Evolutionary conservation across 2,329 filamentous ascomycete genomes (phyloP), one percentile per base, ranked within the genome.

Genomic region (Phoma herbarum): DNA sequence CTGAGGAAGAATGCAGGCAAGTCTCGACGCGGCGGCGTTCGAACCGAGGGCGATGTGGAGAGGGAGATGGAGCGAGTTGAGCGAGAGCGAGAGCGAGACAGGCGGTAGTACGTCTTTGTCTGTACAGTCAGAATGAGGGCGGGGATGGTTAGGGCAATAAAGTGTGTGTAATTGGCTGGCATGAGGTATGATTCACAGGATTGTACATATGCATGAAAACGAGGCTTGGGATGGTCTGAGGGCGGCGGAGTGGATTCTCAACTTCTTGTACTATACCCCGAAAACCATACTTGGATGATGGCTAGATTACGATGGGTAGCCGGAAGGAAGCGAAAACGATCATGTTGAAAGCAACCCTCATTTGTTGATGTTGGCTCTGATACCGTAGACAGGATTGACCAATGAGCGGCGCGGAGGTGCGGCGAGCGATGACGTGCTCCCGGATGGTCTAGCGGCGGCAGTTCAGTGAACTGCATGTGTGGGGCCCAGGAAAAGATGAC

Each of bases 41-140:
- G 71, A 51, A 72, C 57, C 0, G 74, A 76, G 41, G 72, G 73
- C 2, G 72, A 73, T 46, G 68, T 65, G 10, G 73, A 74, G 61
- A 48, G 68, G 37, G 73, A 75, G 28, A 63, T 75, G 65, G 68
- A 74, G 64, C 62, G 71, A 41, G 63, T 66, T 3, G 74, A 76
- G 57, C 52, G 72, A 49, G 74, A 76, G 57, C 52, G 72, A 49
- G 74, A 76, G 52, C 61, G 74, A 41, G 71, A 73, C 25, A 57
- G 66, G 29, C 48, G 70, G 35, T 66, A 59, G 42, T 46, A 46
- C 14, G 22, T 37, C 33, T 23, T 44, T 55, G 23, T 22, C 43
- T 42, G 20, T 7, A 35, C 25, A 7, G 2, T 22, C 8, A 22
- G 14, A n/a, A n/a, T 8, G 5, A 39, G 3, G 14, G 10, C 11